These are phyloP conservation scores for Usnea hakonensis DNA, from an alignment of 495 filamentous ascomycete genomes.

Conservation along the genomic window DNA sequence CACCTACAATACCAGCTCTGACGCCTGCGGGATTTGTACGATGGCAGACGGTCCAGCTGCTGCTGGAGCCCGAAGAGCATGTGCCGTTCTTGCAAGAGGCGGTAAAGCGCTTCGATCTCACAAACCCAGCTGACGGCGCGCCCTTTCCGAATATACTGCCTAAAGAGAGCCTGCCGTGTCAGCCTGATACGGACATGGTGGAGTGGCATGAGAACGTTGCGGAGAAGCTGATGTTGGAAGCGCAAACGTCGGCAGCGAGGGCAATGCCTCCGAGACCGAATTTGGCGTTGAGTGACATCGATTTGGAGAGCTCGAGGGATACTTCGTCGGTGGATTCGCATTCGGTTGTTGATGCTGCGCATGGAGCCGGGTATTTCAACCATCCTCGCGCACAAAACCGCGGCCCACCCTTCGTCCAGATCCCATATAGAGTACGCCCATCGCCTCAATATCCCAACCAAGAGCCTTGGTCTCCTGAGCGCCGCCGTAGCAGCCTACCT, in stretches of 20 bases:
- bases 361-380: conserved; percentile 12
- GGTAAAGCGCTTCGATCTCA: conserved; percentile 65
- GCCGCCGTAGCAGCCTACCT: conserved; percentile 16
- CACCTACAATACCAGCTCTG: conserved; percentile 73
- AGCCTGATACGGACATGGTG: conserved; percentile 69
- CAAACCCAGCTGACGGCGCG: conserved; percentile 61
- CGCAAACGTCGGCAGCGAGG: conserved; percentile 8
- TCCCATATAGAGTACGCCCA: neutral
- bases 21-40: conserved; percentile 77
- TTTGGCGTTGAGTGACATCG: conserved; percentile 13
- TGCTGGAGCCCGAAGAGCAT: conserved; percentile 84
- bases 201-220: conserved; percentile 74
- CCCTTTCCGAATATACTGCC: conserved; percentile 73
- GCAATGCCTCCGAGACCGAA: conserved; percentile 4
- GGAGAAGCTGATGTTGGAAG: conserved; percentile 37
- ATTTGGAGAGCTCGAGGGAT: conserved; percentile 11
- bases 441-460: conserved; percentile 4
- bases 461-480: conserved; percentile 10
- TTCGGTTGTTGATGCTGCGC: conserved; percentile 13
- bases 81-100: conserved; percentile 76
- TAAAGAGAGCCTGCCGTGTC: conserved; percentile 61
- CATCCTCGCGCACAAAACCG: conserved; percentile 6
- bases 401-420: neutral
- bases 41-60: conserved; percentile 89
- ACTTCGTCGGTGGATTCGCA: conserved; percentile 20